Conservation (phyloP, 2,329 filamentous ascomycete species). For the Trichoderma atroviride region DNA sequence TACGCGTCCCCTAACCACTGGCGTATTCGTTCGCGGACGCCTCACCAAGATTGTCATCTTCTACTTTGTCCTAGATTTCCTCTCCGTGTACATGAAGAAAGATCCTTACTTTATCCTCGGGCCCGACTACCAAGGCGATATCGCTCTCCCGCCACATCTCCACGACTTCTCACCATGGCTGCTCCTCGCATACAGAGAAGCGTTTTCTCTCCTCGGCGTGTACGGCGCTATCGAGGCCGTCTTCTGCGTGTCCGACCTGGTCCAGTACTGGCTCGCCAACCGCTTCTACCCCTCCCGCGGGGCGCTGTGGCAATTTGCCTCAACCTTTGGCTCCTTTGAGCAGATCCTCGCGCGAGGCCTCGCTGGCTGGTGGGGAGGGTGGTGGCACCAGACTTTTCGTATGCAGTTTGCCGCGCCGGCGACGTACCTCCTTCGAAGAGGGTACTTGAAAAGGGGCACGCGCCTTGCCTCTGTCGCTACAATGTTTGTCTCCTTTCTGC, state of each 20-base stretch:
- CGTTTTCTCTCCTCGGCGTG: constrained; percentile 59
- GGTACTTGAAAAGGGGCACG: constrained; percentile 44
- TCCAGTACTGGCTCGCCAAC: constrained; percentile 53
- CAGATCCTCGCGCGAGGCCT: constrained; percentile 70
- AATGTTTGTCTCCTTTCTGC: constrained; percentile 54
- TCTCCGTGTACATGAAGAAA: constrained; percentile 68
- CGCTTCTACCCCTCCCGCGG: constrained; percentile 54
- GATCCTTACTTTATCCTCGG: constrained; percentile 77
- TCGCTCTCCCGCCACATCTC: constrained; percentile 47
- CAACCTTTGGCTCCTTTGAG: constrained; percentile 57
- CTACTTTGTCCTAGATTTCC: constrained; percentile 70
- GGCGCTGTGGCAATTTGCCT: constrained; percentile 57
- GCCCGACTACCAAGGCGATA: constrained; percentile 42
- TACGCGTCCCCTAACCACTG: constrained; percentile 45
- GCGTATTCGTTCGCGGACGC: constrained; percentile 49
- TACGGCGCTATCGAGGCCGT: constrained; percentile 62
- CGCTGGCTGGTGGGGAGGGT: constrained; percentile 78
- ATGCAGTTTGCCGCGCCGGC: constrained; percentile 67
- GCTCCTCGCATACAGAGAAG: constrained; percentile 58
- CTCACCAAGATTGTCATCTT: constrained; percentile 52
- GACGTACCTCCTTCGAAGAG: constrained; percentile 47
- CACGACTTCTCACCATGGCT: constrained; percentile 46
- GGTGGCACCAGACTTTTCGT: constrained; percentile 92
- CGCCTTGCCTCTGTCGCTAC: constrained; percentile 33
- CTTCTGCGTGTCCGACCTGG: constrained; percentile 62